Base-by-base conservation (phyloP, 495 filamentous ascomycete genomes). In the Cladorrhinum samala region DNA sequence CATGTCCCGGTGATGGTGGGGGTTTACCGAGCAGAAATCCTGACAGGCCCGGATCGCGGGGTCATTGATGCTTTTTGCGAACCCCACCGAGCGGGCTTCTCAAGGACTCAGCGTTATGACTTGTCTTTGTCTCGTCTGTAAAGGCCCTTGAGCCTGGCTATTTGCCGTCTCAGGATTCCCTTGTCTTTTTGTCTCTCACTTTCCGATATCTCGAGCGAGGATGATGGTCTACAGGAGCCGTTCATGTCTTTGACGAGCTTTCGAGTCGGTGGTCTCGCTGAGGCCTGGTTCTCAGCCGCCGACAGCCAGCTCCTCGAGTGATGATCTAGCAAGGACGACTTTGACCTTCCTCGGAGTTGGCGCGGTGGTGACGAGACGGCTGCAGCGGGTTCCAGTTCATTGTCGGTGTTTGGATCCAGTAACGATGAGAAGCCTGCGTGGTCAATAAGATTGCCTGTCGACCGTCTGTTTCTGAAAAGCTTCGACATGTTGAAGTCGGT, bases 201-300 rank as follows among this genome's bases (percentile, higher is more conserved):
- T 16, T 62, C 64, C 23, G 60, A 59, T 8, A 69, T 43, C 43
- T 63, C 61, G 11, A 58, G 19, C 9, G 61, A 64, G n/a, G 55
- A 60, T 9, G 56, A 60, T 5, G 62, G 64, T 38, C 61, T 43
- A 11, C 58, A 46, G 37, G 61, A 59, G 17, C 59, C 61, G 45
- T 60, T 64, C 38, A 53, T 58, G 36, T 64, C 62, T 24, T 67
- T 67, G 37, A 65, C 53, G 5, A 67, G 59, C 49, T 67, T 67
- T 41, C 64, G 56, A 1, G 63, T 37, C 5, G 62, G 60, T 20
- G 56, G 58, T 9, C 64, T 55, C 40, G n/a, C n/a, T n/a, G 65
- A 61, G 23, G 53, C 62, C 6, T 54, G 58, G 20, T 36, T 49
- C 27, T 62, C 55, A n/a, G 51, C 64, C 2, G 53, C 47, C 17